Evolutionary conservation across 345 rosid species (phyloP), one percentile per base, ranked within the genome.

Genomic region (Kandelia obovata): DNA sequence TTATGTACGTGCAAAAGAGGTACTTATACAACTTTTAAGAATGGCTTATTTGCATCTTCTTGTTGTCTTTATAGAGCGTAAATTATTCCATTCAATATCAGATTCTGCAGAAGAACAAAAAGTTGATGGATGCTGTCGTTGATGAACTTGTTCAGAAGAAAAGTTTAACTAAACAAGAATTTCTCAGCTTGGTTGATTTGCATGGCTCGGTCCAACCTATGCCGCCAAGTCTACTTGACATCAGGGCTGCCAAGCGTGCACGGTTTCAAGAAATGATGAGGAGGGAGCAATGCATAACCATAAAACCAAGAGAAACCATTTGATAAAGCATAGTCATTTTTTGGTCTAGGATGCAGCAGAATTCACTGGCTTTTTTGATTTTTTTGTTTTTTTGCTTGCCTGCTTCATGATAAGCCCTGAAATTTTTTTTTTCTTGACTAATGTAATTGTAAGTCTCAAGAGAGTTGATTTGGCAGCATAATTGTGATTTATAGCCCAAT

Each of bases 1-100:
- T 74, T 90, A 90, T 59, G 89, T 84, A 64, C 82, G 88, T 53
- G 92, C 97, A 57, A 93, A 89, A 84, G 91, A 86, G 97, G 96
- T 91, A 81, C 16, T 70, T 9, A 28, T 16, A 25, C 63, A n/a
- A 21, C 61, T 32, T 8, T 3, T 35, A 13, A 60, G 60, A 58
- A 58, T 49, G 30, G 15, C 31, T 69, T 56, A 2, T 59, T 30
- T 39, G 53, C 49, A 37, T 46, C 51, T 71, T 28, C 31, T 20
- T 67, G 34, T 26, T 37, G 8, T 61, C 25, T 30, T 20, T 16
- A 28, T 31, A 19, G 52, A 57, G 0, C 69, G 21, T 35, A 62
- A 73, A 72, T 66, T 37, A 20, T 53, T 61, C 55, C 51, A 30
- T 62, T 68, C n/a, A 5, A 1, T 52, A 32, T 34, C 88, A 88